Percentiles rank a stretch among this genome's conserved stretches.
phyloP scores from a whole-genome alignment of 2,329 filamentous ascomycete species.

The Colletotrichum sidae region DNA sequence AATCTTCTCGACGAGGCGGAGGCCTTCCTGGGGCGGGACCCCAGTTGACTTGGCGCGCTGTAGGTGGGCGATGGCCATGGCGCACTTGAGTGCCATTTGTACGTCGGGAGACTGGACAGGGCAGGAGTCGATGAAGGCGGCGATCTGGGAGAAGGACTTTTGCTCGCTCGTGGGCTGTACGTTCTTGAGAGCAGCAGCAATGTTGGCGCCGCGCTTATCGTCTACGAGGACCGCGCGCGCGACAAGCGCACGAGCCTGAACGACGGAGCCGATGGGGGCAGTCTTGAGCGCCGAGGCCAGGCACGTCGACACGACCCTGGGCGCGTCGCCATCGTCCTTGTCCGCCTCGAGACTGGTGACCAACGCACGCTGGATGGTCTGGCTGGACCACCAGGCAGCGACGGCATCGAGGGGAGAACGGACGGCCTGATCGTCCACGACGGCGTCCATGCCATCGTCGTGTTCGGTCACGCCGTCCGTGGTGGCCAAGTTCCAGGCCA shows the following conservation, averaged over 20 bases:
- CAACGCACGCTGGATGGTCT: constrained; percentile 77
- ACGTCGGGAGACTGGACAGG: constrained; percentile 62
- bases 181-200: constrained; percentile 66
- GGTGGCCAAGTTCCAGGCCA: constrained; percentile 87
- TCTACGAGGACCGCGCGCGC: constrained; percentile 68
- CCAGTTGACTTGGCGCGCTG: constrained; percentile 54
- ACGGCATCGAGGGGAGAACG: constrained; percentile 90
- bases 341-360: constrained; percentile 69
- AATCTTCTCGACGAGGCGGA: constrained; percentile 63
- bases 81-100: constrained; percentile 68
- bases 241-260: constrained; percentile 70
- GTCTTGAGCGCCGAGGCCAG: constrained; percentile 77
- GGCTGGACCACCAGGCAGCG: constrained; percentile 88
- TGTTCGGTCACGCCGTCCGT: constrained; percentile 71
- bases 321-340: constrained; percentile 57
- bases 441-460: constrained; percentile 81
- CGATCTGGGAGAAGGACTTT: constrained; percentile 45
- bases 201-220: constrained; percentile 65
- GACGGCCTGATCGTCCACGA: constrained; percentile 87
- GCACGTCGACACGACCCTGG: constrained; percentile 55
- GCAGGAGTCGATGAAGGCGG: constrained; percentile 60
- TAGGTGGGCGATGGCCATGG: constrained; percentile 71
- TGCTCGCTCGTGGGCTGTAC: constrained; percentile 56
- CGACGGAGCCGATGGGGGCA: constrained; percentile 82
- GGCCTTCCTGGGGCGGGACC: constrained; percentile 54